Conservation (phyloP, 108 stramenopile species). For the Fistulifera pelliculosa region DNA sequence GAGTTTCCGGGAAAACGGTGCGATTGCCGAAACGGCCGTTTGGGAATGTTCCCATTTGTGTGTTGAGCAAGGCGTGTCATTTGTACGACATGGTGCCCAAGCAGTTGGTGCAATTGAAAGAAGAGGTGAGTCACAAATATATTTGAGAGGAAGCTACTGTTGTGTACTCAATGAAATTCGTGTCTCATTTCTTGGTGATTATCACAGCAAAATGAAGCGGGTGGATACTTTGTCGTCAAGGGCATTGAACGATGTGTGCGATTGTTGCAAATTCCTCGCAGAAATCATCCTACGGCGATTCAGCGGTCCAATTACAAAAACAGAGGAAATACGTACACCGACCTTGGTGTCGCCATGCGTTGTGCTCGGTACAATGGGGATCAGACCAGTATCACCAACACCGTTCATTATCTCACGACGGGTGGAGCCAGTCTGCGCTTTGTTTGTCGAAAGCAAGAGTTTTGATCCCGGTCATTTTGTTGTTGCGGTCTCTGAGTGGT, state of each 20-base stretch:
- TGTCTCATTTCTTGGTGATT: not conserved
- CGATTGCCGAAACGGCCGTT: slow-evolving; percentile 35
- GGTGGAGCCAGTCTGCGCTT: slow-evolving; percentile 93
- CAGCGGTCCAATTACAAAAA: slow-evolving; percentile 89
- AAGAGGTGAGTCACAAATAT: slow-evolving; percentile 43
- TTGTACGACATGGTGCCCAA: slow-evolving; percentile 37
- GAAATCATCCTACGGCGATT: slow-evolving; percentile 90
- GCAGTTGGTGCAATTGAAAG: slow-evolving; percentile 41
- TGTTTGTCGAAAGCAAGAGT: slow-evolving; percentile 86
- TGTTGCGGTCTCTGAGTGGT: slow-evolving; percentile 81
- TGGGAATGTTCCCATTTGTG: slow-evolving; percentile 95
- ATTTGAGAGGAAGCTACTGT: too few species aligned
- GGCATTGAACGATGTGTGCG: slow-evolving; percentile 96
- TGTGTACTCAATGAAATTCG: not conserved
- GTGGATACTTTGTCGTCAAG: slow-evolving; percentile 94
- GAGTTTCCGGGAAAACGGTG: slow-evolving; percentile 21
- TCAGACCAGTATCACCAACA: slow-evolving; percentile 88
- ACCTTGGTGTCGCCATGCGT: slow-evolving; percentile 78
- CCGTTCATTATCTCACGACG: slow-evolving; percentile 90
- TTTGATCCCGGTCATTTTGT: slow-evolving; percentile 86
- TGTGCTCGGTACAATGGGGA: slow-evolving; percentile 76
- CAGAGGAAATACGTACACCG: slow-evolving; percentile 77
- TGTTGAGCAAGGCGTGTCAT: slow-evolving; percentile 71
- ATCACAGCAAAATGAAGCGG: slow-evolving; percentile 82
- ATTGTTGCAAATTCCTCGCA: slow-evolving; percentile 87